Conservation (phyloP, 495 filamentous ascomycete species). For the Podospora conica region DNA sequence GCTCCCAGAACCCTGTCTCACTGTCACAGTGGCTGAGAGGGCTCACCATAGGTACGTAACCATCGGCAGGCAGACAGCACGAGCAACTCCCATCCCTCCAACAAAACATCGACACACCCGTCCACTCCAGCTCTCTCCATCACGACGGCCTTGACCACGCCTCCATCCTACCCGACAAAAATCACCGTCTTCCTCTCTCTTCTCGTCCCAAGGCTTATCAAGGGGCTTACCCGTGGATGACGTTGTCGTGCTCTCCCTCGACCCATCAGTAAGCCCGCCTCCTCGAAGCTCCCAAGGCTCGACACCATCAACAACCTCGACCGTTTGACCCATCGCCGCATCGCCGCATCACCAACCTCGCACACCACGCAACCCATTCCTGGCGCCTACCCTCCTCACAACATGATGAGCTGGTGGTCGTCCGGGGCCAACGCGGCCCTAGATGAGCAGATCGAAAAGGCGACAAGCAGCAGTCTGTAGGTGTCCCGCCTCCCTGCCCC, state of each 20-base stretch:
- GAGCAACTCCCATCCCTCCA: neutral
- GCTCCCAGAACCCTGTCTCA: too few species aligned
- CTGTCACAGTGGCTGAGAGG: neutral
- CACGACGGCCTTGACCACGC: neutral
- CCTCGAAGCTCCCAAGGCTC: neutral
- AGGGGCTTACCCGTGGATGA: neutral
- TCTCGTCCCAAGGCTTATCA: neutral
- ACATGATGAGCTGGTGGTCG: slow-evolving; percentile 88
- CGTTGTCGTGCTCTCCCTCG: neutral
- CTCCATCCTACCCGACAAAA: neutral
- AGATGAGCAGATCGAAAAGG: slow-evolving; percentile 93
- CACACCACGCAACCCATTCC: neutral
- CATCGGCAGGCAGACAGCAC: neutral
- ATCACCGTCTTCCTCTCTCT: neutral
- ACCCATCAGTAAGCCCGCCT: neutral
- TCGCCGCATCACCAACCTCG: neutral
- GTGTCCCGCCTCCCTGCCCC: slow-evolving; percentile 14
- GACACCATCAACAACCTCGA: neutral
- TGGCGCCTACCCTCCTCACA: slow-evolving; percentile 13
- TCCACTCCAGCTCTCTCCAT: too few species aligned
- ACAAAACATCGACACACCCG: neutral
- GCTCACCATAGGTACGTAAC: neutral
- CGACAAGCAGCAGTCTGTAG: slow-evolving; percentile 88
- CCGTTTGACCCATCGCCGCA: neutral
- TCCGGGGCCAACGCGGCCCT: slow-evolving; percentile 70